A percentile compares a stretch with the other conserved stretches of the same genome.
Evolutionary conservation across 768 basidiomycete species (phyloP).

Genomic region (Podaxis mareebaensis): DNA sequence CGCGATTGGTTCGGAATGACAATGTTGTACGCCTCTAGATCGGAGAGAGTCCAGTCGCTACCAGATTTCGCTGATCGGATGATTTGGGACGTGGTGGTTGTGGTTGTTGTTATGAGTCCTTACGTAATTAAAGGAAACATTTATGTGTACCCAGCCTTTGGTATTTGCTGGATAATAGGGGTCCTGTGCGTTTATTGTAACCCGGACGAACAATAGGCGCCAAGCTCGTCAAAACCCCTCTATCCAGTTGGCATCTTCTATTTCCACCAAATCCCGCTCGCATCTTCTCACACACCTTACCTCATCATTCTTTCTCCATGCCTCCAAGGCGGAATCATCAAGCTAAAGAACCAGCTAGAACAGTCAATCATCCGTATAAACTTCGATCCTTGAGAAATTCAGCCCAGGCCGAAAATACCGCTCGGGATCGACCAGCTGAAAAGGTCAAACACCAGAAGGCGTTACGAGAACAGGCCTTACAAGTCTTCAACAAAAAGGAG

Average conservation of each 20-base stretch:
- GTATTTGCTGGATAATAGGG: background rate
- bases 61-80: no score
- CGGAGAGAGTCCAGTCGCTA: no score
- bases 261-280: background rate
- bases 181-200: background rate
- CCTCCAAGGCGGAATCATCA: conserved; percentile 7
- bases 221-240: background rate
- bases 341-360: background rate
- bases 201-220: background rate
- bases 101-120: no score
- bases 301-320: background rate
- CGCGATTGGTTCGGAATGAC: no score
- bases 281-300: conserved; percentile 2
- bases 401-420: background rate
- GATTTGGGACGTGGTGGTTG: no score
- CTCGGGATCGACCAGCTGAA: conserved; percentile 7
- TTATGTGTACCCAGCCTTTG: no score
- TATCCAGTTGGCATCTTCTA: background rate
- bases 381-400: conserved; percentile 3
- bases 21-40: no score
- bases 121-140: no score
- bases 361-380: conserved; percentile 7
- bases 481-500: conserved; percentile 9
- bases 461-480: conserved; percentile 10
- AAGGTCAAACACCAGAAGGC: conserved; percentile 10